Percentiles rank a stretch among this genome's conserved stretches.
phyloP scores from a whole-genome alignment of 495 filamentous ascomycete genomes.

The Lichina pygmaea region DNA sequence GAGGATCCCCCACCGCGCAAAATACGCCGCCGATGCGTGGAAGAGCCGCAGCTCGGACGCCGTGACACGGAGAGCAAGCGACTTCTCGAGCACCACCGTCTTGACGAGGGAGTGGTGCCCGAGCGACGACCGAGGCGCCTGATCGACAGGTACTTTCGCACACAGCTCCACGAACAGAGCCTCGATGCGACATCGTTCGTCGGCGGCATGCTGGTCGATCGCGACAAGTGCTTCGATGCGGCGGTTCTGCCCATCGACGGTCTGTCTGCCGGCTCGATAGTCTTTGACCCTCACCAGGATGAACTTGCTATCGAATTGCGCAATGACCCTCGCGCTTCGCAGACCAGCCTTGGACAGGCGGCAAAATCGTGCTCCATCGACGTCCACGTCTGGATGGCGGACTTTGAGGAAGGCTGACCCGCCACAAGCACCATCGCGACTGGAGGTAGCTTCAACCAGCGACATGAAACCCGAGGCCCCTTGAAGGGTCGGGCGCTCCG shows the following conservation, averaged over 20 bases:
- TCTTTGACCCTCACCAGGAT: slow-evolving; percentile 27
- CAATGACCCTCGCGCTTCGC: slow-evolving; percentile 33
- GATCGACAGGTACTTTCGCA: background rate
- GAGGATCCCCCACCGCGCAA: slow-evolving; percentile 43
- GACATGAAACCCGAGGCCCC: slow-evolving; percentile 4
- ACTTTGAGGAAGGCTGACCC: no score
- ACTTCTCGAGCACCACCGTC: slow-evolving; percentile 15
- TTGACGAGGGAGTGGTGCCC: slow-evolving; percentile 4
- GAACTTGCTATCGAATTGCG: slow-evolving; percentile 77
- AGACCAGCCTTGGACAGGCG: slow-evolving; percentile 38
- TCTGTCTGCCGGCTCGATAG: no score
- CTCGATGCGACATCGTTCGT: slow-evolving; percentile 70
- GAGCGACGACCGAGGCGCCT: background rate
- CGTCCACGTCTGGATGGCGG: no score
- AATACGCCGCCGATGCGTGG: slow-evolving; percentile 21
- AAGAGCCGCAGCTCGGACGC: slow-evolving; percentile 29
- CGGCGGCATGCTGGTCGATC: slow-evolving; percentile 86
- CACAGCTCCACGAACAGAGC: slow-evolving; percentile 28
- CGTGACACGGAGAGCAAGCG: slow-evolving; percentile 34
- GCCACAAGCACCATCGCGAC: no score
- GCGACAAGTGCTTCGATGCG: slow-evolving; percentile 28
- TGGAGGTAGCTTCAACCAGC: background rate
- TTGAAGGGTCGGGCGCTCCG: slow-evolving; percentile 22
- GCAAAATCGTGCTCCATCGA: no score
- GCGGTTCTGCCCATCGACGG: no score